phyloP scores from a whole-genome alignment of 768 basidiomycete genomes.

The Coprinellus aureogranulatus region DNA sequence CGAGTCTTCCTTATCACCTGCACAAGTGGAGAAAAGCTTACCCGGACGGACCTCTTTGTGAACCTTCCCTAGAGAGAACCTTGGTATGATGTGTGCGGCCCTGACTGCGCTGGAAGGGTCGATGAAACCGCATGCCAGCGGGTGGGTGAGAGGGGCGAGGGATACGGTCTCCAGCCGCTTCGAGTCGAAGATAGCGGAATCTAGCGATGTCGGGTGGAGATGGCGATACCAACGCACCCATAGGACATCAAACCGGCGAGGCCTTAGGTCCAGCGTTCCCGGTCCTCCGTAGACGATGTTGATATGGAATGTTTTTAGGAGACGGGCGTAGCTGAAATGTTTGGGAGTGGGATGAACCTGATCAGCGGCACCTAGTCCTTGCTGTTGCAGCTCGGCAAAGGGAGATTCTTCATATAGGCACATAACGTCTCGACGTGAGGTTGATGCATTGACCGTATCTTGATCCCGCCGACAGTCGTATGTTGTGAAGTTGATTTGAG shows the following conservation, averaged over 20 bases:
- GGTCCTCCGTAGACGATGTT: background rate
- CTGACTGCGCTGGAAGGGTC: background rate
- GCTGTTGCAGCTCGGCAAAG: background rate
- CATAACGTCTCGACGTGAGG: background rate
- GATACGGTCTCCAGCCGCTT: background rate
- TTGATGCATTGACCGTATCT: constrained; percentile 16
- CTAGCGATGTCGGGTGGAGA: background rate
- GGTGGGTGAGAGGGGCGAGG: background rate
- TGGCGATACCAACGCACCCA: background rate
- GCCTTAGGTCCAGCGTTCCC: background rate
- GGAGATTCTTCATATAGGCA: background rate
- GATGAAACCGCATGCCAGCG: background rate
- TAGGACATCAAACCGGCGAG: background rate
- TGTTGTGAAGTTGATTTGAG: constrained; percentile 15
- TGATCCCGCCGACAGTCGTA: constrained; percentile 15
- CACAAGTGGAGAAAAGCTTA: background rate
- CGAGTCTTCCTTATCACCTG: background rate
- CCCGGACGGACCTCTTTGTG: background rate
- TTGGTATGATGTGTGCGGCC: background rate
- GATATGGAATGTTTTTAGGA: background rate
- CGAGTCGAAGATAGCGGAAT: background rate
- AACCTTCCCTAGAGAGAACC: background rate
- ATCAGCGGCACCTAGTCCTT: too few relatives aligned
- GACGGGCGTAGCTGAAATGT: background rate
- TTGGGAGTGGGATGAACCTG: too few relatives aligned